These are phyloP conservation scores for Zygoascus meyerae DNA, from an alignment of 1,139 yeast species.

Conservation along the genomic window DNA sequence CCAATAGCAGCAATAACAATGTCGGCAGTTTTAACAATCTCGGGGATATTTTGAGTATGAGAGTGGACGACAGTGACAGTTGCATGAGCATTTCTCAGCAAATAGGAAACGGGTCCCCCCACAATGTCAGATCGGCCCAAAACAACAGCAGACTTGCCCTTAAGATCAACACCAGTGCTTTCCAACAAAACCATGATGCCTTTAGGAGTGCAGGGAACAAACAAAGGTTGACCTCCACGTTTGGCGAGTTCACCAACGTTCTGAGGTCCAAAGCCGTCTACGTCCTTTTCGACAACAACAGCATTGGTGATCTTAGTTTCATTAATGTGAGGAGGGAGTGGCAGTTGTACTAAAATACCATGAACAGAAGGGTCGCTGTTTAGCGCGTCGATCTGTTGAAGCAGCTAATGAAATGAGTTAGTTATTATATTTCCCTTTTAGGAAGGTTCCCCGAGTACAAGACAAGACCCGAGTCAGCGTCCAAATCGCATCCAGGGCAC, in stretches of 20 bases:
- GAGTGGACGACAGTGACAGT: conserved; percentile 87
- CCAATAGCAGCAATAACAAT: conserved; percentile 93
- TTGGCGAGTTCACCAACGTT: conserved; percentile 92
- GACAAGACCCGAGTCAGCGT: no score
- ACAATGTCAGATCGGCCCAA: conserved; percentile 95
- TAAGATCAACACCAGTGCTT: conserved; percentile 53
- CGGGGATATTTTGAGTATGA: conserved; percentile 57
- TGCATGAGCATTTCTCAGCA: conserved; percentile 73
- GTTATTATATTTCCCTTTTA: not conserved
- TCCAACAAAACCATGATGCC: conserved; percentile 80
- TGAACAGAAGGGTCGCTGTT: conserved; percentile 69
- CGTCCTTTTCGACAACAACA: conserved; percentile 77
- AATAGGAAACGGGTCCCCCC: conserved; percentile 85
- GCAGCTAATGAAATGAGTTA: conserved; percentile 31
- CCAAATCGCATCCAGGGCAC: no score
- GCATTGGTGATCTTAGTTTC: conserved; percentile 74
- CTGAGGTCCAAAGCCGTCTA: conserved; percentile 89
- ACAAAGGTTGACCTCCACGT: conserved; percentile 78
- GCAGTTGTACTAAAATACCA: conserved; percentile 88
- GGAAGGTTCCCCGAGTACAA: no score
- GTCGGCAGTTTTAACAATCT: conserved; percentile 67
- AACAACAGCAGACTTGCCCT: conserved; percentile 87
- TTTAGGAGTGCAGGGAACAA: conserved; percentile 94
- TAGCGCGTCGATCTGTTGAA: conserved; percentile 53
- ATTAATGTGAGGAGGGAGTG: conserved; percentile 76